Evolutionary conservation across 495 filamentous ascomycete species (phyloP), one percentile per base, ranked within the genome.

Genomic region (Cryomyces minteri): DNA sequence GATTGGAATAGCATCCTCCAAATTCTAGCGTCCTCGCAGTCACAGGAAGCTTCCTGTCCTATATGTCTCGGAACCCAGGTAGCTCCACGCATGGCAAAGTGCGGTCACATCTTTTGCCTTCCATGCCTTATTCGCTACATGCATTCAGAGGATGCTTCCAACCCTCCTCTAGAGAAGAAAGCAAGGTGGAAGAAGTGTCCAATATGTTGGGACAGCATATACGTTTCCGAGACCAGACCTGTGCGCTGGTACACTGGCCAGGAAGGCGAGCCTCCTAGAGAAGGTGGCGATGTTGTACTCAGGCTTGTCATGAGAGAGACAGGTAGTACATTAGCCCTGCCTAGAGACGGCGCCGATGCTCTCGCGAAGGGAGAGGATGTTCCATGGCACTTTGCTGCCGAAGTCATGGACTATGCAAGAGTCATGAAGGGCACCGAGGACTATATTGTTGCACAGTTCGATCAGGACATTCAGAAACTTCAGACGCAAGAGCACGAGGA

Each of bases 51-150:
- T 4, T 81, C 79, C 32, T 98, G 90, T 59, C 90, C 90, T 0
- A 96, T 98, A 39, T 98, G 90, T 55, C 67, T 98, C 25, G 93
- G 82, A 1, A 79, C 73, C 33, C 88, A 88, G 0, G 84, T 93
- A 5, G 90, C 90, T 4, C 88, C 90, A 30, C 80, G 92, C 46
- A 98, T 98, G 90, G 87, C 90, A 37, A 88, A 82, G 53, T 98
- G 90, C 58, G 90, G 90, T 10, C 90, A 98, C 58, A 94, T 98
- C 29, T 95, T 95, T 57, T 98, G 90, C 60, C 68, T 95, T 38
- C 82, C 90, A 9, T 98, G 90, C 60, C 66, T 96, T 33, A 80
- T 95, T 45, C 81, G 90, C 38, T 98, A 92, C 57, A 95, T 98
- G 88, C 84, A 92, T 53, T 80, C 86, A 5, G 73, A 68, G 1